These are phyloP conservation scores for Metarhizium robertsii DNA, from an alignment of 2,329 filamentous ascomycete genomes.

Conservation along the genomic window DNA sequence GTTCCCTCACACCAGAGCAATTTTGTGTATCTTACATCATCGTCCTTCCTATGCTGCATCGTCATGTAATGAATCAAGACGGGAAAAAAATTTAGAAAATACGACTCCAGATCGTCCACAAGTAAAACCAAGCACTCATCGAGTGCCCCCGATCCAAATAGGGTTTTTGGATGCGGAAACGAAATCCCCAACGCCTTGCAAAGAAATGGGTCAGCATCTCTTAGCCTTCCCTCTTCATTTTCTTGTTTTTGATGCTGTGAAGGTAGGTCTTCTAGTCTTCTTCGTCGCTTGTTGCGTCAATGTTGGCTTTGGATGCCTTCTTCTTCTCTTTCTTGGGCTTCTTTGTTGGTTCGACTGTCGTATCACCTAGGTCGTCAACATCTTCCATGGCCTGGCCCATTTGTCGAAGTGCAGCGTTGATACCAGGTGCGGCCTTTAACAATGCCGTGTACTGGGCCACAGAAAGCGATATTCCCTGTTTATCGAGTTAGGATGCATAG, in stretches of 20 bases:
- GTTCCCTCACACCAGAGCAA: too few relatives aligned
- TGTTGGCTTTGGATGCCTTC: slow-evolving; percentile 45
- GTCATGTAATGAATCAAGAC: too few relatives aligned
- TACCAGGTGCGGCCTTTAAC: slow-evolving; percentile 44
- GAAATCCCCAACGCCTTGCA: slow-evolving; percentile 1
- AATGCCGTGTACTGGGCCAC: slow-evolving; percentile 53
- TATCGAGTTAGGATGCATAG: slow-evolving; percentile 5
- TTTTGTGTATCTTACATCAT: too few relatives aligned
- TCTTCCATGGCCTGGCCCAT: slow-evolving; percentile 36
- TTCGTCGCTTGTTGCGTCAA: slow-evolving; percentile 55
- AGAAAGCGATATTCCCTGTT: slow-evolving; percentile 59
- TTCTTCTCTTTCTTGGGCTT: slow-evolving; percentile 26
- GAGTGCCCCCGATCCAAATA: not conserved
- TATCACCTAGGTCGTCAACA: slow-evolving; percentile 15
- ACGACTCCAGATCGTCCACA: too few relatives aligned
- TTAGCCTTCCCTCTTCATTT: not conserved
- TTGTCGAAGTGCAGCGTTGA: slow-evolving; percentile 46
- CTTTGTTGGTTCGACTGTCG: slow-evolving; percentile 17
- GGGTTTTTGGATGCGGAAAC: not conserved
- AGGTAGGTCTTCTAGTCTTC: slow-evolving; percentile 27
- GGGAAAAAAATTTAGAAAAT: too few relatives aligned
- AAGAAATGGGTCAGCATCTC: not conserved
- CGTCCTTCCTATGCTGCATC: too few relatives aligned
- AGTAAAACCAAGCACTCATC: too few relatives aligned
- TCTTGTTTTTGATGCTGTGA: not conserved